Conservation (phyloP, 495 filamentous ascomycete species). For the Sordaria brevicollis region DNA sequence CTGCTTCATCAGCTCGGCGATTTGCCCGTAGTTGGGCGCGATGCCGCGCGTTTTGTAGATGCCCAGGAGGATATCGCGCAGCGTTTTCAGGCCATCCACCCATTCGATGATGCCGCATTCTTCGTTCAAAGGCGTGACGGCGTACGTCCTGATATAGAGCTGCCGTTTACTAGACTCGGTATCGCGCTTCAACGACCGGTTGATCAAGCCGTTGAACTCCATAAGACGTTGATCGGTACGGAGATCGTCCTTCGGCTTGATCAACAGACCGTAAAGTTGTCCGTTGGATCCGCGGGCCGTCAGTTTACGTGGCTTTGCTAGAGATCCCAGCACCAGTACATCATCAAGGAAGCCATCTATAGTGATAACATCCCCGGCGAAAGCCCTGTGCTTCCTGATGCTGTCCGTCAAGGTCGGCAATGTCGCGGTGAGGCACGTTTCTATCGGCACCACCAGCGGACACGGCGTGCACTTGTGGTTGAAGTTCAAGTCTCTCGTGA, state of each 20-base stretch:
- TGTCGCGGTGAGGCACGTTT: conserved; percentile 71
- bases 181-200: conserved; percentile 81
- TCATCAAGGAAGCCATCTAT: conserved; percentile 65
- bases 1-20: conserved; percentile 39
- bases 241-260: conserved; percentile 96
- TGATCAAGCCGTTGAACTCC: conserved; percentile 99
- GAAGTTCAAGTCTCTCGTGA: conserved; percentile 69
- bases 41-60: conserved; percentile 65
- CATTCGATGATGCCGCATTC: conserved; percentile 97
- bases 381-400: conserved; percentile 67
- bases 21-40: conserved; percentile 34
- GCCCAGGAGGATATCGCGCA: conserved; percentile 80
- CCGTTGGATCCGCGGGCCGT: conserved; percentile 84
- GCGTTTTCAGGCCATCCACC: conserved; percentile 91
- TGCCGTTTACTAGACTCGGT: conserved; percentile 77
- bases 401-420: conserved; percentile 65
- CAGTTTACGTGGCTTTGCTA: conserved; percentile 87
- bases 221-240: conserved; percentile 95
- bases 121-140: conserved; percentile 92
- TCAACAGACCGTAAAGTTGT: conserved; percentile 74
- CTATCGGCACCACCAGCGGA: conserved; percentile 75
- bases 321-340: conserved; percentile 78
- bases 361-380: conserved; percentile 51
- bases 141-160: conserved; percentile 87
- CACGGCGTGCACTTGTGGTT: conserved; percentile 75